Evolutionary conservation across 306 rosid species (phyloP).

Genomic region (Lathyrus tuberosus): DNA sequence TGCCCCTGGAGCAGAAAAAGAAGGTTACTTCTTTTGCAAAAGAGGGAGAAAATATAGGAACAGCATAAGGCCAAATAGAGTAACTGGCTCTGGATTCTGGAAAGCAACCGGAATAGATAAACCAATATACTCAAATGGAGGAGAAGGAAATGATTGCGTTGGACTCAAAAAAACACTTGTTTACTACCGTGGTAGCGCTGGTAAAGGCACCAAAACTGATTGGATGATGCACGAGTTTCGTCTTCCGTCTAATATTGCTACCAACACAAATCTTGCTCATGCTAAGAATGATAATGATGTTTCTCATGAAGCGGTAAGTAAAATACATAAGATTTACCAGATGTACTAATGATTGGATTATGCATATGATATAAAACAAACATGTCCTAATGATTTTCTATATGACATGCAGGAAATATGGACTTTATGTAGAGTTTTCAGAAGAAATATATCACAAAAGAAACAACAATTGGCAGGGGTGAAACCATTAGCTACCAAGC

Average conservation of each 20-base stretch:
- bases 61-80: slow-evolving; percentile 84
- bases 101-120: slow-evolving; percentile 85
- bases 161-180: slow-evolving; percentile 94
- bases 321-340: no score
- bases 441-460: slow-evolving; percentile 58
- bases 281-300: background rate
- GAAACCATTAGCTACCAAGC: slow-evolving; percentile 50
- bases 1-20: slow-evolving; percentile 56
- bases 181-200: slow-evolving; percentile 85
- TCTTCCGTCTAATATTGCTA: slow-evolving; percentile 48
- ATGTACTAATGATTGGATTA: no score
- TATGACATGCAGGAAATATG: slow-evolving; percentile 76
- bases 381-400: background rate
- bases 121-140: slow-evolving; percentile 48
- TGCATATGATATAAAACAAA: background rate
- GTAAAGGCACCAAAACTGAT: slow-evolving; percentile 91
- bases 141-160: slow-evolving; percentile 54
- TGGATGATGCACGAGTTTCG: slow-evolving; percentile 99
- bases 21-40: slow-evolving; percentile 78
- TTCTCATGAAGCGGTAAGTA: slow-evolving; percentile 44
- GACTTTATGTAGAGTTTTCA: slow-evolving; percentile 89
- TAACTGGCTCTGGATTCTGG: slow-evolving; percentile 89
- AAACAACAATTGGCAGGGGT: slow-evolving; percentile 54
- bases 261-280: slow-evolving; percentile 5
- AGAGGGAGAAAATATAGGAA: slow-evolving; percentile 96